Base-by-base conservation (phyloP, 495 filamentous ascomycete species). In the Neurospora discreta region DNA sequence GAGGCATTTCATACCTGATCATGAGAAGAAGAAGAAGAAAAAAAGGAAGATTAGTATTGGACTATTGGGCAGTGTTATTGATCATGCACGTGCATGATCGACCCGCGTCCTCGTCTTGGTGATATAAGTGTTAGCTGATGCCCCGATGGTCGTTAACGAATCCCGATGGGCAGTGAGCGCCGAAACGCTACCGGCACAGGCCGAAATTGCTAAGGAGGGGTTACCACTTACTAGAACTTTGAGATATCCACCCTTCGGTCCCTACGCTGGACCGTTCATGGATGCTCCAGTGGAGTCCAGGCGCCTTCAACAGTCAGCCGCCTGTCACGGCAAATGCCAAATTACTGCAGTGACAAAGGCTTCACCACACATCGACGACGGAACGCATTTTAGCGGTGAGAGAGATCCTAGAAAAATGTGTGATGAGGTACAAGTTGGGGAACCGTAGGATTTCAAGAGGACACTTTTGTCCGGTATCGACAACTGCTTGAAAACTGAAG, bases 171-270 rank as follows among this genome's bases (percentile, higher is more conserved):
- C 23, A 23, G 16, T 60, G 52, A 15, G 23, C 52, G 16, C 52
- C 52, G 52, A 60, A 60, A 30, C 52, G 52, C 52, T 60, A 60
- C 23, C 52, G 52, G 52, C 52, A 60, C 52, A 60, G 39, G 39
- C 39, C 60, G 70, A 71, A 69, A 71, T 71, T 71, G 70, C 23
- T 69, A 71, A 71, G 58, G 70, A 71, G 65, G 65, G 33, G 68
- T 36, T 30, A 40, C 70, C 23, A 33, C 15, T 36, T 30, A 41
- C 70, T 16, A 33, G 20, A 40, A 69, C 44, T 39, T 41, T n/a
- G n/a, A n/a, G n/a, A n/a, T n/a, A 30, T 60, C 23, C 52, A 60
- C 52, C 16, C 13, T 36, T 3, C 23, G 2, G 20, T 58, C 46
- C 46, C n/a, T n/a, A 13, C 43, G 33, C 33, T 36, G 33, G 33